phyloP scores from a whole-genome alignment of 192 early-diverging fungal genomes.

The Gryganskiella cystojenkinii region DNA sequence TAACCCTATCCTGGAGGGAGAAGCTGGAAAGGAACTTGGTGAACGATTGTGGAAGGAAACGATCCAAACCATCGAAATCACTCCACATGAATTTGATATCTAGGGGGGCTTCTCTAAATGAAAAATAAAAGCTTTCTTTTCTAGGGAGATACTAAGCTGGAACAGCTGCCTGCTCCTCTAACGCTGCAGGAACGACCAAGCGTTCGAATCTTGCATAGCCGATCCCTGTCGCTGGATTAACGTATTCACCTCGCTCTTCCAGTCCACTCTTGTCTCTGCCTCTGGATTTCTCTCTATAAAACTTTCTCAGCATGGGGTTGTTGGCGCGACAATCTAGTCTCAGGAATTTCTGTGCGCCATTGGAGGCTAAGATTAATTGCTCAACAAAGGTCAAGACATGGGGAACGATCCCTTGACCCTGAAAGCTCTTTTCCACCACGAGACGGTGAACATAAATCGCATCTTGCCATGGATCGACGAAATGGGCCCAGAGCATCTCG shows the following conservation, averaged over 20 bases:
- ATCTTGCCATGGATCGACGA: constrained; percentile 30
- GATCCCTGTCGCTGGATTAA: constrained; percentile 45
- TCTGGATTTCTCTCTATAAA: constrained; percentile 44
- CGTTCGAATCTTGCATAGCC: constrained; percentile 44
- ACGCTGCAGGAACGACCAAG: constrained; percentile 10
- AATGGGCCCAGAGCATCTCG: constrained; percentile 42
- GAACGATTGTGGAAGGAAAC: constrained; percentile 15
- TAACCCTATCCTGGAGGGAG: constrained; percentile 6
- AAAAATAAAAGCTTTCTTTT: background rate
- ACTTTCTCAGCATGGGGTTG: constrained; percentile 35
- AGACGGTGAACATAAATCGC: constrained; percentile 44
- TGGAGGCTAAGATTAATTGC: constrained; percentile 3
- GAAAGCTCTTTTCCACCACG: constrained; percentile 37
- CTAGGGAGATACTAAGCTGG: no score
- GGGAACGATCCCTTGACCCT: constrained; percentile 38
- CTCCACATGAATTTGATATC: background rate
- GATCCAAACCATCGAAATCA: background rate
- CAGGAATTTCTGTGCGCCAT: constrained; percentile 12
- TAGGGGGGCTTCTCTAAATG: background rate
- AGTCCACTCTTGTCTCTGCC: constrained; percentile 25
- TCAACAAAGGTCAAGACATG: constrained; percentile 29
- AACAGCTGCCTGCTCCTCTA: no score
- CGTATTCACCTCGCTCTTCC: constrained; percentile 31
- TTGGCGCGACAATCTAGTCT: constrained; percentile 43
- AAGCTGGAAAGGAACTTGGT: constrained; percentile 7